A percentile compares a stretch with the other conserved stretches of the same genome.
These are phyloP conservation scores for Fusarium drepaniforme DNA, from an alignment of 2,329 filamentous ascomycete species.

Conservation along the genomic window DNA sequence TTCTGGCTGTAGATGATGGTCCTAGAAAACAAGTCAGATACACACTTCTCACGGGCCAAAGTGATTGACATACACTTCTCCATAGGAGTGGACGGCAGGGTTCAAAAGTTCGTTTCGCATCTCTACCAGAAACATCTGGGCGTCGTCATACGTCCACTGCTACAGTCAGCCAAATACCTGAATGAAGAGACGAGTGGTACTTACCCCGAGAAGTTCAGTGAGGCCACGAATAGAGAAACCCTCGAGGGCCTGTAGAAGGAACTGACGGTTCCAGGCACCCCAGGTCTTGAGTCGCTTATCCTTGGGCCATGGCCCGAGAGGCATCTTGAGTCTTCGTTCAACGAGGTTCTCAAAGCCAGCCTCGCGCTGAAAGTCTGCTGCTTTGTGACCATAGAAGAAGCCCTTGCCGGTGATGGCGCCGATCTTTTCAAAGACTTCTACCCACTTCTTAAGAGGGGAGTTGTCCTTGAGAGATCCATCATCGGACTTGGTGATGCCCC, in stretches of 20 bases:
- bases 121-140: slow-evolving; percentile 14
- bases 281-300: slow-evolving; percentile 41
- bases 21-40: not conserved
- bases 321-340: slow-evolving; percentile 27
- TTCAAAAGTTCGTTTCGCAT: slow-evolving; percentile 23
- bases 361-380: slow-evolving; percentile 25
- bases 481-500: slow-evolving; percentile 31
- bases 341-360: slow-evolving; percentile 31
- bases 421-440: slow-evolving; percentile 26
- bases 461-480: slow-evolving; percentile 40
- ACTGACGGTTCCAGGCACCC: slow-evolving; percentile 36
- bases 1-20: slow-evolving; percentile 9
- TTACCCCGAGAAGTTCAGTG: slow-evolving; percentile 29
- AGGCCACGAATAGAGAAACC: slow-evolving; percentile 37
- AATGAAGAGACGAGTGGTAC: not conserved
- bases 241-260: slow-evolving; percentile 31
- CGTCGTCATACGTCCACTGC: slow-evolving; percentile 19
- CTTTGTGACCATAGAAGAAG: slow-evolving; percentile 31
- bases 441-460: slow-evolving; percentile 37
- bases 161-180: not conserved
- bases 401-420: slow-evolving; percentile 30
- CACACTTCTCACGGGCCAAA: not conserved
- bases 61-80: slow-evolving; percentile 4
- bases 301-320: slow-evolving; percentile 43
- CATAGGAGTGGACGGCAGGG: slow-evolving; percentile 15